Base-by-base conservation (phyloP, 140 eudicot genomes). In the Ambrosia hybrid region DNA sequence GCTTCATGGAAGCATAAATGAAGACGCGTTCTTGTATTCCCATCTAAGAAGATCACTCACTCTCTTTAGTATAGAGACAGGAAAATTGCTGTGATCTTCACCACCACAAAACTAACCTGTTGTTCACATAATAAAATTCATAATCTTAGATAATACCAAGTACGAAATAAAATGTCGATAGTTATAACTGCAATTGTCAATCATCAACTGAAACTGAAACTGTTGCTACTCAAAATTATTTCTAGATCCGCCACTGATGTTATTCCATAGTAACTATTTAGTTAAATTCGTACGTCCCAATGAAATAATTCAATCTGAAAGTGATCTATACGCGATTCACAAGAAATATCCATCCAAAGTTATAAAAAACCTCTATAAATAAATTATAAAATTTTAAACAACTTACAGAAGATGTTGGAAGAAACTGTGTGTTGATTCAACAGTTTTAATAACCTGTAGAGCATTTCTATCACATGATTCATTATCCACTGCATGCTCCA, bases 81-180 rank as follows among this genome's bases (percentile, higher is more conserved):
- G 91, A 67, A 83, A 60, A 93, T 90, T 62, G 99, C 99, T 38
- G 96, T 93, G 4, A 93, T 79, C 83, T 93, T 93, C 84, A 85
- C 97, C 68, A 94, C 96, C 68, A 90, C 96, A 76, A 76, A 88
- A 83, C 99, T 94, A 3, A 86, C 95, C 99, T 94, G 87, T 58
- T 12, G 38, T 61, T 61, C 46, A 61, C 13, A 57, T 17, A 57
- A 57, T 21, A 5, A 41, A 5, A 41, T 41, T 41, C 46, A 41
- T 41, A 41, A 41, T 41, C 30, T 41, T 41, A 41, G 46, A 41
- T 6, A 41, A 9, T 21, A 21, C 30, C 30, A 21, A 48, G 9
- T 9, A 41, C 46, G 46, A 41, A 5, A 41, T 41, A 4, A 41
- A 9, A 41, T 41, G 3, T 41, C 46, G 46, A n/a, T n/a, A 39